Evolutionary conservation across 345 rosid species (phyloP), one percentile per base, ranked within the genome.

Genomic region (Moricandia moricandioides): DNA sequence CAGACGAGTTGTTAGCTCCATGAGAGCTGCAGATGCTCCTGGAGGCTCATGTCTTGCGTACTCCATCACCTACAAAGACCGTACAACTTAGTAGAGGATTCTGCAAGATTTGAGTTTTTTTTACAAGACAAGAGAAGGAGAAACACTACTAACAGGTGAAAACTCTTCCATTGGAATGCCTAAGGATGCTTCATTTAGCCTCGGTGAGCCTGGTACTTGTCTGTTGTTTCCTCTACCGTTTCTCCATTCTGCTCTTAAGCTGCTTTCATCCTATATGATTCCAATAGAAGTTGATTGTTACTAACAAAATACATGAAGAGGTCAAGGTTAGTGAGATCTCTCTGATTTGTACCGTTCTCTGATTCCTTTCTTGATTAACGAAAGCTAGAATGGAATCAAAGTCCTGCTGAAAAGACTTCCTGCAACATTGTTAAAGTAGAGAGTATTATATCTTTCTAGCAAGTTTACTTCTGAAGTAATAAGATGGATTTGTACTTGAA

Each of bases 351-450:
- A 78, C 98, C 73, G 77, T 86, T 88, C 91, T 83, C 69, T 88
- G 96, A 62, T 86, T 90, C 82, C 98, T 85, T 83, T 92, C 98
- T 17, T 91, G 95, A 79, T 90, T 94, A 68, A 84, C 85, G 71
- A 85, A 88, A 69, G 97, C 96, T 82, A 94, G 91, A 65, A 88
- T 89, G 65, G 96, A 57, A 79, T 94, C 98, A 86, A 94, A 94
- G 84, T 94, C 96, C 79, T 87, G 97, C 83, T 85, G 93, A 76
- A 88, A 88, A 76, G 84, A 82, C 82, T 91, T 87, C 91, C 98
- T 94, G 88, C 81, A 72, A 64, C 14, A 68, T 66, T 59, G 61
- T 62, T 16, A 52, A 72, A 30, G 35, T 6, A 6, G 16, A 35
- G 21, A 4, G 7, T 5, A 37, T 56, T 9, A 47, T 43, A 21